These are phyloP conservation scores for Mycena filopes DNA, from an alignment of 768 basidiomycete genomes.

Conservation along the genomic window DNA sequence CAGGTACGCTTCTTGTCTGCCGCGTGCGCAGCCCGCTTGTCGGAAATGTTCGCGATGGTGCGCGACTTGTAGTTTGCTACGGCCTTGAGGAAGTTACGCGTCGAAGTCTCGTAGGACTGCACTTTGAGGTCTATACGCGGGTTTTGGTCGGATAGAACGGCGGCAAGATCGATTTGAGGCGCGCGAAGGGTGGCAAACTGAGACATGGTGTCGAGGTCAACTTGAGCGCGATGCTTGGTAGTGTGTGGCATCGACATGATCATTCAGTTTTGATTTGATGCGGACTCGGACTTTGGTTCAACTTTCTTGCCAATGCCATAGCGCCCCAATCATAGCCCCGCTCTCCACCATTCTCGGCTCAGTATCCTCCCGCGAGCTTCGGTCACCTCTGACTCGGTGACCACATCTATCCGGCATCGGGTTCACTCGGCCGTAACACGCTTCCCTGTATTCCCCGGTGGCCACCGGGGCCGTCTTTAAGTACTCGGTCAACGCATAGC, in stretches of 20 bases:
- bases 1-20: conserved; percentile 69
- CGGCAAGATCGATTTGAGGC: conserved; percentile 70
- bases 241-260: not conserved
- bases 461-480: not conserved
- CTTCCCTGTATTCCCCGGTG: not conserved
- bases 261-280: too few relatives aligned
- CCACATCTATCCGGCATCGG: conserved; percentile 11
- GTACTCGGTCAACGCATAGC: too few relatives aligned
- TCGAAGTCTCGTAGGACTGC: conserved; percentile 70
- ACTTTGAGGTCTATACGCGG: conserved; percentile 75
- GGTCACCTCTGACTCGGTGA: not conserved
- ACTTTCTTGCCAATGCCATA: not conserved
- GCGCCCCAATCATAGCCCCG: too few relatives aligned
- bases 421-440: not conserved
- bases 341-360: not conserved
- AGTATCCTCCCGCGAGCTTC: not conserved
- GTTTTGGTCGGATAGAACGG: conserved; percentile 62
- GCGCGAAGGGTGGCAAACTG: conserved; percentile 39
- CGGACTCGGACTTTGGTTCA: not conserved
- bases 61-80: conserved; percentile 78
- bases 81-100: conserved; percentile 77
- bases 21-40: conserved; percentile 69
- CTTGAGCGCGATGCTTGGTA: not conserved
- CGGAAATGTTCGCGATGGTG: conserved; percentile 75
- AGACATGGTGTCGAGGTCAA: not conserved